phyloP scores from a whole-genome alignment of 257 asterid species.

The Solanum rostratum region DNA sequence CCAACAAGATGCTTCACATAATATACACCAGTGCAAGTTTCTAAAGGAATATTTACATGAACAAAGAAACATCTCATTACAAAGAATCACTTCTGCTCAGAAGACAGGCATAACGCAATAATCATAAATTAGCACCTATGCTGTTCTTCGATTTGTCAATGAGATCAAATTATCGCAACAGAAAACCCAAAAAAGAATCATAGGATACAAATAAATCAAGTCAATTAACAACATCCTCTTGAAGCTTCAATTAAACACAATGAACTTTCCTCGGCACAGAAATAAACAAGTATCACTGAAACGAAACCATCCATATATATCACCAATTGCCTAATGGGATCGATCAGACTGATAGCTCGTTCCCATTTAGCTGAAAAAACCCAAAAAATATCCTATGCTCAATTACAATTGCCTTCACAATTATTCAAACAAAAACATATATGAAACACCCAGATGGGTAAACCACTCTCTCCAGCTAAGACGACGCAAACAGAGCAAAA shows the following conservation, averaged over 20 bases:
- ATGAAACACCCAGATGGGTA: not conserved
- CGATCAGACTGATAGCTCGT: not conserved
- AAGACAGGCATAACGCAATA: not conserved
- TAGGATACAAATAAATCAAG: not conserved
- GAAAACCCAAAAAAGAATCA: not conserved
- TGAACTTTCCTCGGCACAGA: not conserved
- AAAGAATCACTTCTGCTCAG: not conserved
- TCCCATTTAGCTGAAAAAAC: not conserved
- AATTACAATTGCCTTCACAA: not conserved
- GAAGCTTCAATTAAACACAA: not conserved
- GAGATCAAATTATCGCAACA: not conserved
- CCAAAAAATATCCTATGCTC: not conserved
- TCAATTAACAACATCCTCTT: not conserved
- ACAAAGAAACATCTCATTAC: not conserved
- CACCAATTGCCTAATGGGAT: not conserved
- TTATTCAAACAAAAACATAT: not conserved
- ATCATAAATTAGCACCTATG: not conserved
- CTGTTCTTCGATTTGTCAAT: not conserved
- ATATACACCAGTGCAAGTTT: not conserved
- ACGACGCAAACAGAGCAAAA: not conserved
- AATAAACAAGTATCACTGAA: not conserved
- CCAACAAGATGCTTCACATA: not conserved
- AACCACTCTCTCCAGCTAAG: not conserved
- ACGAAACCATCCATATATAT: not conserved
- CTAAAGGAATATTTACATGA: not conserved